Conservation (phyloP, 176 grass and related monocot species). For the Phoenix dactylifera region DNA sequence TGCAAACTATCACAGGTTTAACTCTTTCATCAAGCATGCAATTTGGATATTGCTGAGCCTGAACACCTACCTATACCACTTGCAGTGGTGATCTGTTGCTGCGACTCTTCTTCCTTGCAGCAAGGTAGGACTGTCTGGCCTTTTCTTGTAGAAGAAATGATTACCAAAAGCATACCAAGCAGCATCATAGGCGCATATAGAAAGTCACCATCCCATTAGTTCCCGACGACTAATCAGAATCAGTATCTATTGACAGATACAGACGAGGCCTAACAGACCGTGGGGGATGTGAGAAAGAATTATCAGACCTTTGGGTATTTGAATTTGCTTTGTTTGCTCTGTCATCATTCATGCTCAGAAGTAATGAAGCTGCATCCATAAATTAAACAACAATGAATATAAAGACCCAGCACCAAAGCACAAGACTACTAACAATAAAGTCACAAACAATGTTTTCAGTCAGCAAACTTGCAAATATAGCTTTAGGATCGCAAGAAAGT, state of each 20-base stretch:
- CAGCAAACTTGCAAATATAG: too few species aligned
- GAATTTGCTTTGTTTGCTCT: background rate
- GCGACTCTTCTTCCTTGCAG: too few species aligned
- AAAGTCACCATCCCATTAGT: too few species aligned
- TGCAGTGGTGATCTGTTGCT: too few species aligned
- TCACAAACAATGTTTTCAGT: background rate
- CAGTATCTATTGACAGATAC: conserved; percentile 43
- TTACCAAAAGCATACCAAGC: too few species aligned
- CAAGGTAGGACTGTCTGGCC: too few species aligned
- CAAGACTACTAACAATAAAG: conserved; percentile 4
- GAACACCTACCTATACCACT: background rate
- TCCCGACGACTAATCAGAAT: conserved; percentile 40
- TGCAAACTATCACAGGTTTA: background rate
- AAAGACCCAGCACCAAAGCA: background rate
- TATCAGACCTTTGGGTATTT: conserved; percentile 2
- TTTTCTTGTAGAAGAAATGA: too few species aligned
- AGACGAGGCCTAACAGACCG: conserved; percentile 40
- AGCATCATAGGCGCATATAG: too few species aligned
- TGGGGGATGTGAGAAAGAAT: conserved; percentile 12
- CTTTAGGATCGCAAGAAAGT: too few species aligned
- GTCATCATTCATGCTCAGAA: conserved; percentile 9
- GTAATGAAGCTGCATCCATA: conserved; percentile 29
- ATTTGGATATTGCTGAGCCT: background rate
- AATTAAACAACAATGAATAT: conserved; percentile 14
- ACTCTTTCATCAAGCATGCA: background rate